These are phyloP conservation scores for Termitomyces sp. DNA, from an alignment of 768 basidiomycete genomes.

Conservation along the genomic window DNA sequence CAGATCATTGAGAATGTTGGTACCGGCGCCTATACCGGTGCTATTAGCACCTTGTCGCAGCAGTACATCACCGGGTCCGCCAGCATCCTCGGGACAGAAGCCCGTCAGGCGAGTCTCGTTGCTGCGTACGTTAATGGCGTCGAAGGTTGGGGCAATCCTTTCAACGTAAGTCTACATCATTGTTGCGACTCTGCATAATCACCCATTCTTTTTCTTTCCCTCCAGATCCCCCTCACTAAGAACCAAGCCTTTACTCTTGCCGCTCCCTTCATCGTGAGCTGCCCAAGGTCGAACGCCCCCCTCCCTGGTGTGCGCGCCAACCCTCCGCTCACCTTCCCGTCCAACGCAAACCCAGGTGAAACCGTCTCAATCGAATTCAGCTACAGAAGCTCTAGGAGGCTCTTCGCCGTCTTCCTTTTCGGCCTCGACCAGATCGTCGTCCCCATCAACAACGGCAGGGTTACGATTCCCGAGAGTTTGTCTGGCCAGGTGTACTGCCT, in stretches of 20 bases:
- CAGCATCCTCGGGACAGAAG: constrained; percentile 14
- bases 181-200: not conserved
- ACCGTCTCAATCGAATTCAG: constrained; percentile 5
- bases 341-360: constrained; percentile 8
- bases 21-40: constrained; percentile 11
- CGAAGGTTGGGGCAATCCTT: constrained; percentile 12
- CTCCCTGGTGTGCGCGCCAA: constrained; percentile 43
- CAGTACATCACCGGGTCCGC: constrained; percentile 9
- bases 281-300: constrained; percentile 47
- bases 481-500: constrained; percentile 11
- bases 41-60: constrained; percentile 1
- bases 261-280: constrained; percentile 42
- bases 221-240: constrained; percentile 27
- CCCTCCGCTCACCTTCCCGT: constrained; percentile 35
- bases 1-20: constrained; percentile 14
- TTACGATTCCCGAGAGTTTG: constrained; percentile 7
- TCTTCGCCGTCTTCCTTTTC: constrained; percentile 10
- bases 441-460: constrained; percentile 2
- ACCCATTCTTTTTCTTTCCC: not conserved
- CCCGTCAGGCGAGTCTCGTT: constrained; percentile 8
- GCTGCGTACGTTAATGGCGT: constrained; percentile 11
- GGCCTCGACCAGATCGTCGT: constrained; percentile 8
- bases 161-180: constrained; percentile 3
- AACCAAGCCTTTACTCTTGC: constrained; percentile 31
- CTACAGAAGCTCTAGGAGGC: not conserved